Evolutionary conservation across 2,329 filamentous ascomycete genomes (phyloP).

Genomic region (Colletotrichum sp.): DNA sequence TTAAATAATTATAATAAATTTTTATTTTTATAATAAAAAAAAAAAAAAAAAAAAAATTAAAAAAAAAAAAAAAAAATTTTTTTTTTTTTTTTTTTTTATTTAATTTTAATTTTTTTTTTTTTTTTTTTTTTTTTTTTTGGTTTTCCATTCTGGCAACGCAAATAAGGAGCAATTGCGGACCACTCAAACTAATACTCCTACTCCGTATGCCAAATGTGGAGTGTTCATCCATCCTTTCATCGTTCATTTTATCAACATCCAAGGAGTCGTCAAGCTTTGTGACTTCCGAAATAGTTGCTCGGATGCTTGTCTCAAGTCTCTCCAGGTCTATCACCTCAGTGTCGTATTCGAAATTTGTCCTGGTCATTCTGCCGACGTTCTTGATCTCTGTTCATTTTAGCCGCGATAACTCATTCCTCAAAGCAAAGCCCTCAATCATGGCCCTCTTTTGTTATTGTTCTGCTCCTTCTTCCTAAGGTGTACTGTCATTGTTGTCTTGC

Average conservation of each 20-base stretch:
- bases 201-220: background rate
- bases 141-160: too few species aligned
- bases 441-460: constrained; percentile 41
- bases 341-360: constrained; percentile 50
- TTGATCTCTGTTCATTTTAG: constrained; percentile 54
- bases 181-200: background rate
- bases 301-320: constrained; percentile 49
- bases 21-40: too few species aligned
- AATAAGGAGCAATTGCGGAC: background rate
- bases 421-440: constrained; percentile 46
- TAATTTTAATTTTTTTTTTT: too few species aligned
- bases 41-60: too few species aligned
- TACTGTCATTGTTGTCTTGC: background rate
- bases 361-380: constrained; percentile 52
- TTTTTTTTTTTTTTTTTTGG: too few species aligned
- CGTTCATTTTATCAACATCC: constrained; percentile 31
- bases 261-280: constrained; percentile 34
- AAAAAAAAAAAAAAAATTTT: too few species aligned
- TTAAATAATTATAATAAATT: too few species aligned
- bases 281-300: constrained; percentile 48
- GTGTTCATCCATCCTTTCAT: background rate
- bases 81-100: too few species aligned
- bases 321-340: constrained; percentile 44
- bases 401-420: constrained; percentile 52
- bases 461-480: constrained; percentile 38